Conservation (phyloP, 352 stramenopile species). For the Phytophthora brassicae region DNA sequence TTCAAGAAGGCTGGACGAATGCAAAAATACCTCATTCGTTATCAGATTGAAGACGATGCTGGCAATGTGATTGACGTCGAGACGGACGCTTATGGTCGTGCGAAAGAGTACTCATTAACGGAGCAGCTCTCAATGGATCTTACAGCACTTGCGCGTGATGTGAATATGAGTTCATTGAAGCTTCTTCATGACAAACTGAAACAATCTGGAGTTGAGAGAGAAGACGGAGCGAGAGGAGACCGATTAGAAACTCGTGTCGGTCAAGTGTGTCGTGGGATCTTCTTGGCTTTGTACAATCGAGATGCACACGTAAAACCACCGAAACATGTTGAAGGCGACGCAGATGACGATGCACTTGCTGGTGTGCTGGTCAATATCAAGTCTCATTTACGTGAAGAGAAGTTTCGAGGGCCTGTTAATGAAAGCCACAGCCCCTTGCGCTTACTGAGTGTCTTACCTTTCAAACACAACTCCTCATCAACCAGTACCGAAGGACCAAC, state of each 20-base stretch:
- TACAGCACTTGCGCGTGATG: slow-evolving; percentile 44
- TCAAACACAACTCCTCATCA: slow-evolving; percentile 9
- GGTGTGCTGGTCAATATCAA: slow-evolving; percentile 54
- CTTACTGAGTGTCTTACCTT: slow-evolving; percentile 17
- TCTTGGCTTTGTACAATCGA: slow-evolving; percentile 61
- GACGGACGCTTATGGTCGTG: slow-evolving; percentile 64
- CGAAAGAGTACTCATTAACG: slow-evolving; percentile 44
- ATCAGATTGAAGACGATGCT: slow-evolving; percentile 60
- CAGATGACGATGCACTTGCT: slow-evolving; percentile 37
- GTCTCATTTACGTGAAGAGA: slow-evolving; percentile 39
- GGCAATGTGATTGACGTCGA: slow-evolving; percentile 64
- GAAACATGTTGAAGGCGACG: slow-evolving; percentile 17
- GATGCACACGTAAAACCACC: slow-evolving; percentile 47
- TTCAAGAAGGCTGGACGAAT: slow-evolving; percentile 69
- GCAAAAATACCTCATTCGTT: slow-evolving; percentile 66
- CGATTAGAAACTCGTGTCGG: slow-evolving; percentile 22
- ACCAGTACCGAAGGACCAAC: background rate
- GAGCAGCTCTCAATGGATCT: slow-evolving; percentile 63
- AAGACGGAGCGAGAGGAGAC: slow-evolving; percentile 2
- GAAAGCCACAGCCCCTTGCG: slow-evolving; percentile 10
- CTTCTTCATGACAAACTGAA: slow-evolving; percentile 41
- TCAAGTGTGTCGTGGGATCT: slow-evolving; percentile 58
- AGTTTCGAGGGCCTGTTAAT: background rate
- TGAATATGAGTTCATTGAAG: slow-evolving; percentile 36
- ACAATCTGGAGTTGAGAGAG: slow-evolving; percentile 22